These are phyloP conservation scores for Suaeda aralocaspica DNA, from an alignment of 148 eudicot genomes.

Conservation along the genomic window DNA sequence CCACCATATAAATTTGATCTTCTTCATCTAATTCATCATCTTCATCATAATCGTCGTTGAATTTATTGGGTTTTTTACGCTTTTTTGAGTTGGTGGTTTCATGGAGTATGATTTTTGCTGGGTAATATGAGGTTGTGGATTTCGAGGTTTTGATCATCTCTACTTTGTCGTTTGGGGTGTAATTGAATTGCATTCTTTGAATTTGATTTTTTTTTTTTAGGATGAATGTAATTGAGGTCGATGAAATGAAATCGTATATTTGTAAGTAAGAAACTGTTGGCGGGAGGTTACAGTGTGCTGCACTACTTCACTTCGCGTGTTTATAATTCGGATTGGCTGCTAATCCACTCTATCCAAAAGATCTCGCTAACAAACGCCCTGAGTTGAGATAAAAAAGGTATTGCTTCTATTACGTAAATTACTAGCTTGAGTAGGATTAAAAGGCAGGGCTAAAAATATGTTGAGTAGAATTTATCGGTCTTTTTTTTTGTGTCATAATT, in stretches of 20 bases:
- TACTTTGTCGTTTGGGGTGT: neutral
- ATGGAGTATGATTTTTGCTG: neutral
- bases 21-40: neutral
- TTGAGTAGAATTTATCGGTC: too few relatives aligned
- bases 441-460: too few relatives aligned
- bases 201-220: neutral
- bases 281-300: neutral
- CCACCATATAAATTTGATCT: neutral
- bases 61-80: neutral
- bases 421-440: too few relatives aligned
- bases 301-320: neutral
- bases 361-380: too few relatives aligned
- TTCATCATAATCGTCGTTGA: neutral
- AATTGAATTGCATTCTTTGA: conserved; percentile 7
- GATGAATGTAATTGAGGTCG: neutral
- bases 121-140: neutral
- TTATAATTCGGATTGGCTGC: too few relatives aligned
- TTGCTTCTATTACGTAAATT: too few relatives aligned
- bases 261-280: neutral
- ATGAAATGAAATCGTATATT: too few relatives aligned
- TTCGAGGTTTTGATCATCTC: neutral
- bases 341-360: too few relatives aligned
- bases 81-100: neutral
- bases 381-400: too few relatives aligned
- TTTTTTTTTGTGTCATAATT: too few relatives aligned